Evolutionary conservation across 1,284 basidiomycete species (phyloP).

Genomic region (Amylostereum areolatum): DNA sequence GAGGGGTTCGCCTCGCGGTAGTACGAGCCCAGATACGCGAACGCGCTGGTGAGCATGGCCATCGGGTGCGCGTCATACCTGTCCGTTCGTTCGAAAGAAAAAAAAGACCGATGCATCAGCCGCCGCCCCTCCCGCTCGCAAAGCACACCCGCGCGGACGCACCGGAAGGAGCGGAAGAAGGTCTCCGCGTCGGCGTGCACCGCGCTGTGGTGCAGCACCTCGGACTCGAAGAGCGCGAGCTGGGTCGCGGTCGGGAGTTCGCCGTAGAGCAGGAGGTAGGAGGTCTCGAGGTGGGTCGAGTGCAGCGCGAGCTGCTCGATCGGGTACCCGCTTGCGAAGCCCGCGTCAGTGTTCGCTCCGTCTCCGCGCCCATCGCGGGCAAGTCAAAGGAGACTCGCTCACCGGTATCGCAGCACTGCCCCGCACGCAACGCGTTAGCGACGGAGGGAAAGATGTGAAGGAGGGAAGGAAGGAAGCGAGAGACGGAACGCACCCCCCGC

Average conservation of each 20-base stretch:
- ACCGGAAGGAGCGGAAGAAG: conserved; percentile 79
- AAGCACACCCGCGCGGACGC: conserved; percentile 8
- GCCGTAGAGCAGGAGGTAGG: conserved; percentile 86
- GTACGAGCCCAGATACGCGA: conserved; percentile 82
- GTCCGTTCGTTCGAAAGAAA: too few species aligned
- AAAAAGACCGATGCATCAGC: too few species aligned
- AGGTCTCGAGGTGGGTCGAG: conserved; percentile 75
- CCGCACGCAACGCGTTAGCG: background rate
- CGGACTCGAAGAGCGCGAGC: conserved; percentile 56
- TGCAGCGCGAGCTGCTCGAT: conserved; percentile 82
- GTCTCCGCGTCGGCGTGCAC: conserved; percentile 75
- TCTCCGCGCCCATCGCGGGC: too few species aligned
- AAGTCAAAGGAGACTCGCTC: background rate
- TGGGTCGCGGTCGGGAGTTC: conserved; percentile 67
- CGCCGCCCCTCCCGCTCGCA: too few species aligned
- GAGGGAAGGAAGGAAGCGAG: background rate
- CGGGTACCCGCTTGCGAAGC: conserved; percentile 69
- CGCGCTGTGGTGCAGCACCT: conserved; percentile 74
- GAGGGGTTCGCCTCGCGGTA: conserved; percentile 79
- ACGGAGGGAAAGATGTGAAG: background rate
- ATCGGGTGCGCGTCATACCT: conserved; percentile 87
- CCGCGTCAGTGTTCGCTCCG: background rate
- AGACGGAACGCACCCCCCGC: conserved; percentile 50
- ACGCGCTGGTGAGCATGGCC: conserved; percentile 81
- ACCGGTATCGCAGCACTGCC: conserved; percentile 72